Evolutionary conservation across 192 early-diverging fungal genomes (phyloP).

Genomic region (Entomortierella parvispora): DNA sequence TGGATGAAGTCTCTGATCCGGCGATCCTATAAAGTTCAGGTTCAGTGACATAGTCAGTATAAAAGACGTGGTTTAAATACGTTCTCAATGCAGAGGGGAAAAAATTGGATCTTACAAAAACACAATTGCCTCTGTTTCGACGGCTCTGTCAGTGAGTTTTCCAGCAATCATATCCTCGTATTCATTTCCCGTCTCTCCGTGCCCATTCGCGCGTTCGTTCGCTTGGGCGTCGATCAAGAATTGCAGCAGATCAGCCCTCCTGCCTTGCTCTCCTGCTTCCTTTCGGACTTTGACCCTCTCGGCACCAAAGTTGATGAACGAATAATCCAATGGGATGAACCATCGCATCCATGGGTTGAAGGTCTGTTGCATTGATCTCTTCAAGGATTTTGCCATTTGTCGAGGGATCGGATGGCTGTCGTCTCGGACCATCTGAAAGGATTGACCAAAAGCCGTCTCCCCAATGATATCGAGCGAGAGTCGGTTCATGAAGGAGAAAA

Average conservation of each 20-base stretch:
- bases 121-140: constrained; percentile 30
- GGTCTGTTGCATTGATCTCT: constrained; percentile 31
- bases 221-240: constrained; percentile 39
- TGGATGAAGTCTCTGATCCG: constrained; percentile 45
- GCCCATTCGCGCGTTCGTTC: constrained; percentile 22
- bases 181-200: constrained; percentile 31
- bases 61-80: neutral
- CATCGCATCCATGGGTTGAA: constrained; percentile 38
- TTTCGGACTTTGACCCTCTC: constrained; percentile 14
- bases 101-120: constrained; percentile 37
- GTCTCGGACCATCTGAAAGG: constrained; percentile 59
- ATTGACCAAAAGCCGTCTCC: constrained; percentile 59
- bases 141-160: constrained; percentile 29
- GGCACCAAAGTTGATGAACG: constrained; percentile 19
- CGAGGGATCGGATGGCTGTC: constrained; percentile 59
- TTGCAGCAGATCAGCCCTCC: constrained; percentile 29
- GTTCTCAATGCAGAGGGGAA: neutral
- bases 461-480: constrained; percentile 63
- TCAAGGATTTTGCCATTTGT: constrained; percentile 19
- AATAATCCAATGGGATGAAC: constrained; percentile 26
- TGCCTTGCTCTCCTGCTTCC: constrained; percentile 11
- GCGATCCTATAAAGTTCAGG: constrained; percentile 27
- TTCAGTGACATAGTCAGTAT: neutral
- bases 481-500: constrained; percentile 26
- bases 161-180: constrained; percentile 38